These are phyloP conservation scores for Zygoascus ofunaensis DNA, from an alignment of 805 yeast species.

Conservation along the genomic window DNA sequence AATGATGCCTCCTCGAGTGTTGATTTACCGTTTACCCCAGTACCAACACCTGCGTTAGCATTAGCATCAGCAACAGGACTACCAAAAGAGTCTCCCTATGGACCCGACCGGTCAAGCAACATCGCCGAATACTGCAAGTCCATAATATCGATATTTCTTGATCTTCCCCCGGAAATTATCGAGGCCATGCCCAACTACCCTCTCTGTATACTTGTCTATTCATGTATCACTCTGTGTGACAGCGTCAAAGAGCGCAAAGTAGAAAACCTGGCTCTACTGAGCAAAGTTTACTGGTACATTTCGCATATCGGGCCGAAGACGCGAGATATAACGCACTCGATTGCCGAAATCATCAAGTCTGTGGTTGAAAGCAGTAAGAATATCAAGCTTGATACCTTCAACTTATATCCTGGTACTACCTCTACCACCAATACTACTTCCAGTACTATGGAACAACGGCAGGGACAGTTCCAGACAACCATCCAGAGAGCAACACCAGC, in stretches of 20 bases:
- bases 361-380: constrained; percentile 32
- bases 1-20: background rate
- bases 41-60: constrained; percentile 7
- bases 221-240: constrained; percentile 41
- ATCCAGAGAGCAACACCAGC: background rate
- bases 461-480: background rate
- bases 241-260: constrained; percentile 25
- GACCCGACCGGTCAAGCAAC: constrained; percentile 29
- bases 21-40: no score
- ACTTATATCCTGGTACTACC: background rate
- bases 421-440: no score
- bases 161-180: constrained; percentile 38
- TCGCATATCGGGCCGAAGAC: constrained; percentile 47
- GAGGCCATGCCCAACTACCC: constrained; percentile 49
- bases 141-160: constrained; percentile 36
- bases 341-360: constrained; percentile 45
- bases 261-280: constrained; percentile 35
- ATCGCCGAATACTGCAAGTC: constrained; percentile 39
- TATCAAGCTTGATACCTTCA: background rate
- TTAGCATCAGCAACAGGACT: background rate
- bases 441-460: constrained; percentile 1
- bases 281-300: constrained; percentile 50
- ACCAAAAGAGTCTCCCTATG: background rate
- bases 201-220: constrained; percentile 44
- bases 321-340: constrained; percentile 52